A percentile compares a stretch with the other conserved stretches of the same genome.
Conservation (phyloP, 148 eudicot species). For the Camellia lanceoleosa region DNA sequence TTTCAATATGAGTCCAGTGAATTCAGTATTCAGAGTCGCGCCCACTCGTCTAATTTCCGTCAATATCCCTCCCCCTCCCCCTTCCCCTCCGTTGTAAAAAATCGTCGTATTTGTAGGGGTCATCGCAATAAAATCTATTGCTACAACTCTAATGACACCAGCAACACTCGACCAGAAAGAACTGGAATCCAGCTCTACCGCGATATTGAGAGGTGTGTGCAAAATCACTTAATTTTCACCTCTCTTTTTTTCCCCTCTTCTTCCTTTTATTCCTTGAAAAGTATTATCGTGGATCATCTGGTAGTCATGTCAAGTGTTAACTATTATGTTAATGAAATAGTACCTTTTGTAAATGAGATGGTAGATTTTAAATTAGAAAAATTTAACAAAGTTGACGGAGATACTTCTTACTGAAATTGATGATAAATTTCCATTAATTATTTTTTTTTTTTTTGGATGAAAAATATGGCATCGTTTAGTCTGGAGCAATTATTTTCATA, state of each 20-base stretch:
- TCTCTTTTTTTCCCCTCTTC: not conserved
- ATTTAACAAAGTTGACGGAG: no score
- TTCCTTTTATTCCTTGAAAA: no score
- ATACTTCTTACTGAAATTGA: no score
- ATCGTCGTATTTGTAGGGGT: not conserved
- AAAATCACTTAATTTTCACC: not conserved
- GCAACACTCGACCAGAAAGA: conserved; percentile 23
- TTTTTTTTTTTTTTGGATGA: no score
- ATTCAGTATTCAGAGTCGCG: not conserved
- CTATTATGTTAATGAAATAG: no score
- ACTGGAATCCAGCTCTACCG: conserved; percentile 67
- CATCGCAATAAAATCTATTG: conserved; percentile 12
- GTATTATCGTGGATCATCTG: no score
- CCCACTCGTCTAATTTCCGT: conserved; percentile 6
- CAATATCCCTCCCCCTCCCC: not conserved
- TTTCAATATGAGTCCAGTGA: conserved; percentile 11
- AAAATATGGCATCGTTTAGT: no score
- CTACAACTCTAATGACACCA: conserved; percentile 28
- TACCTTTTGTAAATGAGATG: no score
- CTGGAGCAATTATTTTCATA: no score
- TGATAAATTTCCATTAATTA: no score
- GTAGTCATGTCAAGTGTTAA: no score
- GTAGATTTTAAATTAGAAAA: no score
- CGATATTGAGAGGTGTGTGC: conserved; percentile 66
- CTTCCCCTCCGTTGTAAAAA: not conserved